phyloP scores from a whole-genome alignment of 768 basidiomycete species.

The Naematelia aurantialba region DNA sequence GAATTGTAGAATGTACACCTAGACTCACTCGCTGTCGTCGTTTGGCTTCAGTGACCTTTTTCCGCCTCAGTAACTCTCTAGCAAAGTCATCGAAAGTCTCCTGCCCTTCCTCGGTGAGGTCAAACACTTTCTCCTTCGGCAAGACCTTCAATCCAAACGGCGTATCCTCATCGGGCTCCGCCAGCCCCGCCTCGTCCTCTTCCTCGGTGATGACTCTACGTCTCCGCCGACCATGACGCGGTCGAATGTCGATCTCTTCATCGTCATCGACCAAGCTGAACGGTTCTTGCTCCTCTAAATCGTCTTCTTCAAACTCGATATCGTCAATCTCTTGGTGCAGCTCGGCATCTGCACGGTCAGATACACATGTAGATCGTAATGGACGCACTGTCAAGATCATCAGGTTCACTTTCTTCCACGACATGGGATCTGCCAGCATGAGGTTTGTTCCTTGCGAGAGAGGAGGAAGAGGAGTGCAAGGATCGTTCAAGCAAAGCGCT shows the following conservation, averaged over 20 bases:
- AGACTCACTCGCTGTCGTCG: constrained; percentile 46
- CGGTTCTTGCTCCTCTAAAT: not conserved
- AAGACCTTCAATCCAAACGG: not conserved
- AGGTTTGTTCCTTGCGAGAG: not conserved
- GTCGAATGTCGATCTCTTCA: not conserved
- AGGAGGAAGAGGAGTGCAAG: not conserved
- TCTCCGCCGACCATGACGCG: not conserved
- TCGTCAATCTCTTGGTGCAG: not conserved
- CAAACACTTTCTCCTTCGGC: not conserved
- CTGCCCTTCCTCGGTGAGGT: not conserved
- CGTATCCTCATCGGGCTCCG: not conserved
- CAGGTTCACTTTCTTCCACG: not conserved
- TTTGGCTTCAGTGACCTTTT: constrained; percentile 43
- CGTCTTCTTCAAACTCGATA: not conserved
- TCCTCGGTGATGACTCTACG: not conserved
- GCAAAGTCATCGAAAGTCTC: constrained; percentile 3
- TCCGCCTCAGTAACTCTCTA: constrained; percentile 27
- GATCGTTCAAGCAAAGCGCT: no score
- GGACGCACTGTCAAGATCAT: not conserved
- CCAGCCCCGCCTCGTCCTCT: not conserved
- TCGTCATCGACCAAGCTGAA: not conserved
- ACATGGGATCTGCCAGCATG: not conserved
- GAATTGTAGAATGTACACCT: not conserved
- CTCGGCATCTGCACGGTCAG: not conserved
- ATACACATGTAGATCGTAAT: not conserved